A percentile compares a stretch with the other conserved stretches of the same genome.
Evolutionary conservation across 2,329 filamentous ascomycete species (phyloP).

Genomic region (Beauveria australis): DNA sequence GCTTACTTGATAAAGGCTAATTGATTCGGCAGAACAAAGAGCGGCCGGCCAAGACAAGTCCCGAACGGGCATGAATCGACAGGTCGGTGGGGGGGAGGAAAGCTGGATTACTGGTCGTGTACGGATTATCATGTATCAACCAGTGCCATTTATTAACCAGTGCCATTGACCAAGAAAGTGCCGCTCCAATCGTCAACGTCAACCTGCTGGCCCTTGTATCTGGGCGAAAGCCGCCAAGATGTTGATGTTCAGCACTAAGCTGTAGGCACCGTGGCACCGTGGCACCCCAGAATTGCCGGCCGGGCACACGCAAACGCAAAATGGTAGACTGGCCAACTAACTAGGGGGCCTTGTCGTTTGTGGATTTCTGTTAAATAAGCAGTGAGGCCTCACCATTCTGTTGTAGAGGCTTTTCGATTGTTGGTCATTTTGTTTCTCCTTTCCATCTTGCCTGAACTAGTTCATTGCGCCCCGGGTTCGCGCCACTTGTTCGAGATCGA

Average conservation of each 20-base stretch:
- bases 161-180: no score
- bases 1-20: background rate
- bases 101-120: background rate
- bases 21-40: background rate
- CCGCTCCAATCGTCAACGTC: background rate
- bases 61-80: slow-evolving; percentile 1
- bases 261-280: no score
- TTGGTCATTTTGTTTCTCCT: background rate
- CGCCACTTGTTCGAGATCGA: background rate
- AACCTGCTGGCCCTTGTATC: background rate
- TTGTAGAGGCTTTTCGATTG: background rate
- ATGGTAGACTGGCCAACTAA: background rate
- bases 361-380: background rate
- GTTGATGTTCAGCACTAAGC: slow-evolving; percentile 1
- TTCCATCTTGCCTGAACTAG: background rate
- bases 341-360: background rate
- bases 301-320: background rate
- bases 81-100: background rate
- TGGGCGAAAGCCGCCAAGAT: background rate
- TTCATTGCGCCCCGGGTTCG: background rate
- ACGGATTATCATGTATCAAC: background rate
- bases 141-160: background rate
- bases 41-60: background rate
- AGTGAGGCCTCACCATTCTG: background rate
- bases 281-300: background rate